These are phyloP conservation scores for Yamadazyma membranifaciens DNA, from an alignment of 1,139 yeast species.

Conservation along the genomic window DNA sequence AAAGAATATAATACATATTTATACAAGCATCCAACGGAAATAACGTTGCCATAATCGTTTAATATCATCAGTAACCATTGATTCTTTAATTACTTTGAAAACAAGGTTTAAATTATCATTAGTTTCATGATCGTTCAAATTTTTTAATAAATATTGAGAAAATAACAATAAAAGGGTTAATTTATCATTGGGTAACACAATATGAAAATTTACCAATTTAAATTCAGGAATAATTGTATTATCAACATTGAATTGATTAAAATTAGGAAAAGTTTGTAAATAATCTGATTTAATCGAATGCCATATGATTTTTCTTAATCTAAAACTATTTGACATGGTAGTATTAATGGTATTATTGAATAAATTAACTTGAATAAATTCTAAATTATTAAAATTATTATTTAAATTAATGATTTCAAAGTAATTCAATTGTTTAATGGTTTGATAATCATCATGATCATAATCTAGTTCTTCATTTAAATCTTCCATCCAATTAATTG, in stretches of 20 bases:
- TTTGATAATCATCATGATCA: slow-evolving; percentile 10
- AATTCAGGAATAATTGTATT: slow-evolving; percentile 7
- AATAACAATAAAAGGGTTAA: slow-evolving; percentile 13
- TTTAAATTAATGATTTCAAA: slow-evolving; percentile 30
- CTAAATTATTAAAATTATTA: slow-evolving; percentile 23
- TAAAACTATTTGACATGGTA: slow-evolving; percentile 24
- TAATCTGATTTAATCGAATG: slow-evolving; percentile 29
- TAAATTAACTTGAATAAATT: slow-evolving; percentile 20
- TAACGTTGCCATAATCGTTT: slow-evolving; percentile 17
- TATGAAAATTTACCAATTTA: slow-evolving; percentile 4
- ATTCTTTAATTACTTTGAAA: slow-evolving; percentile 22
- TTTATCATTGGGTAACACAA: slow-evolving; percentile 26
- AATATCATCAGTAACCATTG: slow-evolving; percentile 21
- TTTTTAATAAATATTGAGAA: slow-evolving; percentile 10
- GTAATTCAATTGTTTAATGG: slow-evolving; percentile 18
- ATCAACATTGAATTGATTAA: slow-evolving; percentile 14
- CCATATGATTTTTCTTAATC: slow-evolving; percentile 34
- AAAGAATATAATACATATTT: slow-evolving; percentile 1
- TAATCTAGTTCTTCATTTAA: slow-evolving; percentile 20
- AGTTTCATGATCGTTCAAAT: slow-evolving; percentile 65
- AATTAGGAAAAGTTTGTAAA: slow-evolving; percentile 19
- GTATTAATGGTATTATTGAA: slow-evolving; percentile 3
- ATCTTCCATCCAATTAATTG: slow-evolving; percentile 14
- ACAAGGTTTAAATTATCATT: slow-evolving; percentile 31
- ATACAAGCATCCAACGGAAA: slow-evolving; percentile 19